A percentile compares a stretch with the other conserved stretches of the same genome.
These are phyloP conservation scores for Fusarium pseudoanthophilum DNA, from an alignment of 2,329 filamentous ascomycete species.

Conservation along the genomic window DNA sequence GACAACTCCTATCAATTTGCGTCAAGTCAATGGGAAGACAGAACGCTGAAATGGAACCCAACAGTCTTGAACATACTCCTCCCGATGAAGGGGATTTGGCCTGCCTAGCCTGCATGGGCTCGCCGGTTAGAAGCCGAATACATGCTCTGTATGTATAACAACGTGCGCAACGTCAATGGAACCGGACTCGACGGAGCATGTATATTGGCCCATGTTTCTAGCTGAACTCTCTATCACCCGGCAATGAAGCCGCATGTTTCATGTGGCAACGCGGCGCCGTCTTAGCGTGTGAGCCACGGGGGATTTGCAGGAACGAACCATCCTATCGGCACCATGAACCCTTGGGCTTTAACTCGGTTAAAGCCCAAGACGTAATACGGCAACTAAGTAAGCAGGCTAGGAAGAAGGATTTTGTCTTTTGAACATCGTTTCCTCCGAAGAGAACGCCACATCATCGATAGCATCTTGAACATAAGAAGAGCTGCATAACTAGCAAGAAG, in stretches of 20 bases:
- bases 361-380: not conserved
- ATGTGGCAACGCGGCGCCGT: constrained; percentile 32
- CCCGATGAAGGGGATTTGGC: not conserved
- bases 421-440: not conserved
- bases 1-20: not conserved
- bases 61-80: not conserved
- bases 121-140: not conserved
- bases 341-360: not conserved
- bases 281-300: constrained; percentile 28
- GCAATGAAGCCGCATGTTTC: constrained; percentile 37
- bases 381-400: not conserved
- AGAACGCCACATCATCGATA: not conserved
- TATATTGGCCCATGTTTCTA: not conserved
- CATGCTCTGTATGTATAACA: not conserved
- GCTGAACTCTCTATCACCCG: constrained; percentile 14
- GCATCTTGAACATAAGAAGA: not conserved
- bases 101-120: not conserved
- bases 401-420: constrained; percentile 4
- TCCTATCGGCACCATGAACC: constrained; percentile 36
- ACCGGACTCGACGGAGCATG: not conserved
- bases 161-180: not conserved
- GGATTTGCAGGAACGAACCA: constrained; percentile 39
- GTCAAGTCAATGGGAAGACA: not conserved
- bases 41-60: not conserved
- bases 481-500: not conserved